Conservation (phyloP, 2,329 filamentous ascomycete genomes). For the Chrysosporium keratinophilum region DNA sequence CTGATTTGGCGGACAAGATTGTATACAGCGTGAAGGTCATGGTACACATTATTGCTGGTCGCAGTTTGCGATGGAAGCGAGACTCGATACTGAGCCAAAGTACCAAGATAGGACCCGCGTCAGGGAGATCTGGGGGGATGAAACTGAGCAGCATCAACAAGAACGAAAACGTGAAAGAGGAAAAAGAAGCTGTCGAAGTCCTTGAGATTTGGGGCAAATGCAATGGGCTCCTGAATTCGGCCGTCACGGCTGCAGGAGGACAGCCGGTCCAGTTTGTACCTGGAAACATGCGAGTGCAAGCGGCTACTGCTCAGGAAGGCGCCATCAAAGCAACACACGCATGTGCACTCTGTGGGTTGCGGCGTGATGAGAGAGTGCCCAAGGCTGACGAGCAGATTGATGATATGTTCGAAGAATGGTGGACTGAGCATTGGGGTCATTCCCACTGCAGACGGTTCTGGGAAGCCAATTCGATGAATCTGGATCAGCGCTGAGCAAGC, state of each 20-base stretch:
- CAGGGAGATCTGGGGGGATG: conserved; percentile 69
- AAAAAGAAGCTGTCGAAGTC: conserved; percentile 72
- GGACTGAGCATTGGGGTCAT: conserved; percentile 82
- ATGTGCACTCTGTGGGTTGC: conserved; percentile 79
- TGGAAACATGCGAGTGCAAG: conserved; percentile 57
- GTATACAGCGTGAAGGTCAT: conserved; percentile 44
- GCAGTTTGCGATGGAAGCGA: conserved; percentile 80
- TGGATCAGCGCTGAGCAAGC: conserved; percentile 53
- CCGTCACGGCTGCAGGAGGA: conserved; percentile 34
- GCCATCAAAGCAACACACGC: conserved; percentile 62
- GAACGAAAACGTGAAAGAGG: conserved; percentile 68
- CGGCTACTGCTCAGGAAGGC: conserved; percentile 51
- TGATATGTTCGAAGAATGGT: conserved; percentile 95
- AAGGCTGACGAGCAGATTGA: conserved; percentile 68
- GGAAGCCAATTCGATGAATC: conserved; percentile 59
- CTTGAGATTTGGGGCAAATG: conserved; percentile 64
- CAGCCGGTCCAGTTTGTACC: conserved; percentile 56
- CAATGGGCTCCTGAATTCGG: conserved; percentile 62
- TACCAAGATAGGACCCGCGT: conserved; percentile 72
- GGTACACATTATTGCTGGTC: conserved; percentile 71
- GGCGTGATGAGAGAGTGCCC: conserved; percentile 69
- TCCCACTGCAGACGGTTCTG: conserved; percentile 74
- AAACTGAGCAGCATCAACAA: conserved; percentile 81
- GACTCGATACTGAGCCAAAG: conserved; percentile 74
- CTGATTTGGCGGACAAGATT: conserved; percentile 21